Percentiles rank a stretch among this genome's conserved stretches.
These are phyloP conservation scores for Marasmius tenuissimus DNA, from an alignment of 1,284 basidiomycete genomes.

Conservation along the genomic window DNA sequence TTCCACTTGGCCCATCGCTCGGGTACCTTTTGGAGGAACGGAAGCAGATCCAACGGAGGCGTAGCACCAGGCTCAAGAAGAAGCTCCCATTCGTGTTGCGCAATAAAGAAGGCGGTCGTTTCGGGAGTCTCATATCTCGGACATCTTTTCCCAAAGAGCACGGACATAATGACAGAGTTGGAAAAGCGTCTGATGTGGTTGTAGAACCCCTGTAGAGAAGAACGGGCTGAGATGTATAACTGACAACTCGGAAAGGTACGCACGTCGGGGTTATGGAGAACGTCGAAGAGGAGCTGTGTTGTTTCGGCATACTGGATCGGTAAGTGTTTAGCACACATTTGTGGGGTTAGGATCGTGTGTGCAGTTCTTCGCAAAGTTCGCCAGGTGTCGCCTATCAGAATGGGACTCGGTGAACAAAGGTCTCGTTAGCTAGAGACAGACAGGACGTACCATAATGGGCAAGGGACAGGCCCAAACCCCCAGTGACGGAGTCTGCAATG, in stretches of 20 bases:
- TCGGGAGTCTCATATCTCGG: constrained; percentile 24
- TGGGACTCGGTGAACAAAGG: background rate
- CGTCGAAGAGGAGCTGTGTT: constrained; percentile 30
- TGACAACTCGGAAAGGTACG: background rate
- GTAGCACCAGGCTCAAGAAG: constrained; percentile 29
- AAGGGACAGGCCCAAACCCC: constrained; percentile 13
- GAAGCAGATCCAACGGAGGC: constrained; percentile 33
- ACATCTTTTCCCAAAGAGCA: constrained; percentile 29
- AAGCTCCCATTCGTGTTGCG: constrained; percentile 24
- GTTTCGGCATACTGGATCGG: constrained; percentile 29
- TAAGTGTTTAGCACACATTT: constrained; percentile 23
- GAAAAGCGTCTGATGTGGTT: constrained; percentile 26
- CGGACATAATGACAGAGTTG: constrained; percentile 28
- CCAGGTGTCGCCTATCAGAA: constrained; percentile 24
- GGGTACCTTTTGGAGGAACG: constrained; percentile 32
- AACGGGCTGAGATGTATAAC: background rate
- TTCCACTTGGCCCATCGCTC: constrained; percentile 34
- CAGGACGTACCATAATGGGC: constrained; percentile 11
- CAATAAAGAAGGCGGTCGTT: constrained; percentile 24
- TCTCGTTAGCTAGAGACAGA: too few species aligned
- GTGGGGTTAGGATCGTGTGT: constrained; percentile 26
- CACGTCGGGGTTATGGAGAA: constrained; percentile 27
- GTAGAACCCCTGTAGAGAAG: constrained; percentile 22
- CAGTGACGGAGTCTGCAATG: constrained; percentile 13
- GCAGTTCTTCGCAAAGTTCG: constrained; percentile 23